Evolutionary conservation across 805 yeast genomes (phyloP), one percentile per base, ranked within the genome.

Genomic region (Pichia nanzhaoensis): DNA sequence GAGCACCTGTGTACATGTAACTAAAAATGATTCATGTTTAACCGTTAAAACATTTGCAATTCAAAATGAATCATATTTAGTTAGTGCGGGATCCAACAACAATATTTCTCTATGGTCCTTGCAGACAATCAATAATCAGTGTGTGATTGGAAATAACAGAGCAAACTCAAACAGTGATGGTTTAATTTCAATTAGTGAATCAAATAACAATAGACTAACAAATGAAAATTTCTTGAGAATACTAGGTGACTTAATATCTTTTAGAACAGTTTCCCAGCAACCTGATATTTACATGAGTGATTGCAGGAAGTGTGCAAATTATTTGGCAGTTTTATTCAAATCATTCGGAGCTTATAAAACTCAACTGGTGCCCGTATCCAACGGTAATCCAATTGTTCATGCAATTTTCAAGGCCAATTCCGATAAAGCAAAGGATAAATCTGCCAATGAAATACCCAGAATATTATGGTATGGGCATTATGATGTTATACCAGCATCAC

Each of bases 391-490:
- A 0, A 77, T 90, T 2, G 91, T 91, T 0, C 82, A 77, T 56
- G 93, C 93, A 0, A 66, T 70, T 8, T 91, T 91, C 63, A 66
- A 67, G 46, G 78, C 78, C 4, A 76, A 73, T 42, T 51, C 55
- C 10, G 38, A 33, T n/a, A 39, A 47, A 34, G 9, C 12, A 5
- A 17, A 37, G 28, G 28, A 10, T 24, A 24, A 10, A 5, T 44
- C 39, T 33, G 39, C 34, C 12, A 13, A 7, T 13, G 40, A 42
- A 8, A 33, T 42, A 12, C 49, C 78, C 38, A 68, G 85, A 45
- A 71, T 88, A 4, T 61, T 91, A 39, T 91, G 95, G 84, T 91
- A 91, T 63, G 98, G 96, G 1, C 99, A 91, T 68, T 91, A 93
- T 59, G 99, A 91, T 64, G 96, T 91, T 22, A 88, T 91, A 34